These are phyloP conservation scores for Nakaseomyces sp. DNA, from an alignment of 1,139 yeast genomes.

Conservation along the genomic window DNA sequence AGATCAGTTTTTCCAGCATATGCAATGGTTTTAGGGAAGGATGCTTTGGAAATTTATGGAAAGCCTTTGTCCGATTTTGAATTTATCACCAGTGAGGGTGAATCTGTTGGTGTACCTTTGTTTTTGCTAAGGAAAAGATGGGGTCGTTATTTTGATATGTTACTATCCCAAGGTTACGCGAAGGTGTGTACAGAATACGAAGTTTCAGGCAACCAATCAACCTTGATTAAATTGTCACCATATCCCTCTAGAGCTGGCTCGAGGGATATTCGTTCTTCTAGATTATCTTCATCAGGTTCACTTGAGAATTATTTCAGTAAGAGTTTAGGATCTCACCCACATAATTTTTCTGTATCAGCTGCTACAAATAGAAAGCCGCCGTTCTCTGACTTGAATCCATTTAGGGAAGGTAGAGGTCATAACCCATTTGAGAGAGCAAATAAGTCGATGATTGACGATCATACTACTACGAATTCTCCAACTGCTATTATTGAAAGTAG, in stretches of 20 bases:
- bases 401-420: neutral
- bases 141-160: constrained; percentile 59
- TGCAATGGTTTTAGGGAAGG: constrained; percentile 68
- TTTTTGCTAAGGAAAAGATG: constrained; percentile 58
- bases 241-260: constrained; percentile 13
- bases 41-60: constrained; percentile 61
- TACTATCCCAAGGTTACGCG: constrained; percentile 56
- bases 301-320: constrained; percentile 29
- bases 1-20: constrained; percentile 64
- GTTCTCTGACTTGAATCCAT: neutral
- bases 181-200: constrained; percentile 24
- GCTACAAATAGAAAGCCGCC: constrained; percentile 1
- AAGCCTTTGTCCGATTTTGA: constrained; percentile 62
- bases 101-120: constrained; percentile 52
- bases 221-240: constrained; percentile 13
- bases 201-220: constrained; percentile 11
- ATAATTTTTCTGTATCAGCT: constrained; percentile 3
- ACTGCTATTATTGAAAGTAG: neutral
- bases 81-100: constrained; percentile 58
- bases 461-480: neutral
- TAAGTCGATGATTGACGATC: neutral
- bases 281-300: constrained; percentile 21
- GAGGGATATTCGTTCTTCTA: constrained; percentile 8
- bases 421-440: neutral
- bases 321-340: neutral